Evolutionary conservation across 495 filamentous ascomycete genomes (phyloP).

Genomic region (Tuber calosporum): DNA sequence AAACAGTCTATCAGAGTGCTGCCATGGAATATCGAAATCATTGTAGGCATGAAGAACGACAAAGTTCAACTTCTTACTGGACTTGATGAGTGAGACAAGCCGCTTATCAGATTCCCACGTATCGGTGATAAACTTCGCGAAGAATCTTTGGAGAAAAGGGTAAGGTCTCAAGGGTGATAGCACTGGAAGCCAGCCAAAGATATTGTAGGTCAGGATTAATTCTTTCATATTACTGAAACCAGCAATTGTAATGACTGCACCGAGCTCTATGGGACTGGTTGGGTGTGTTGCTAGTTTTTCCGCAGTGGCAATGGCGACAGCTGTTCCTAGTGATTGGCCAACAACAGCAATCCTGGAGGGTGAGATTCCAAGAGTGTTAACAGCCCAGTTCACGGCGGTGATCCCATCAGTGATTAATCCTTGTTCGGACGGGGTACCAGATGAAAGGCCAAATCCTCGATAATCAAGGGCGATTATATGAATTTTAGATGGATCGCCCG

Average conservation of each 20-base stretch:
- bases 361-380: slow-evolving; percentile 56
- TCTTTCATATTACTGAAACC: slow-evolving; percentile 67
- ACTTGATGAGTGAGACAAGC: slow-evolving; percentile 47
- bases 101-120: slow-evolving; percentile 50
- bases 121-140: slow-evolving; percentile 47
- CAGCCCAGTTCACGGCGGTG: slow-evolving; percentile 62
- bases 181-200: slow-evolving; percentile 69
- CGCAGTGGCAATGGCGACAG: slow-evolving; percentile 63
- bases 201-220: slow-evolving; percentile 63
- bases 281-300: slow-evolving; percentile 54
- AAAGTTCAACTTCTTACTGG: slow-evolving; percentile 54
- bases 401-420: slow-evolving; percentile 77
- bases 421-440: slow-evolving; percentile 69
- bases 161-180: slow-evolving; percentile 59
- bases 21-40: slow-evolving; percentile 68
- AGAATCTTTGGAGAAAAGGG: slow-evolving; percentile 45
- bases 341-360: slow-evolving; percentile 67
- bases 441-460: slow-evolving; percentile 77
- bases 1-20: slow-evolving; percentile 53
- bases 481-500: slow-evolving; percentile 48
- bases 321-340: slow-evolving; percentile 88
- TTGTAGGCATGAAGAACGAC: slow-evolving; percentile 67
- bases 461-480: slow-evolving; percentile 76
- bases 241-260: slow-evolving; percentile 66
- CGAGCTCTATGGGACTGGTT: slow-evolving; percentile 47